phyloP scores from a whole-genome alignment of 352 stramenopile species.

The Globisporangium camurandrum region DNA sequence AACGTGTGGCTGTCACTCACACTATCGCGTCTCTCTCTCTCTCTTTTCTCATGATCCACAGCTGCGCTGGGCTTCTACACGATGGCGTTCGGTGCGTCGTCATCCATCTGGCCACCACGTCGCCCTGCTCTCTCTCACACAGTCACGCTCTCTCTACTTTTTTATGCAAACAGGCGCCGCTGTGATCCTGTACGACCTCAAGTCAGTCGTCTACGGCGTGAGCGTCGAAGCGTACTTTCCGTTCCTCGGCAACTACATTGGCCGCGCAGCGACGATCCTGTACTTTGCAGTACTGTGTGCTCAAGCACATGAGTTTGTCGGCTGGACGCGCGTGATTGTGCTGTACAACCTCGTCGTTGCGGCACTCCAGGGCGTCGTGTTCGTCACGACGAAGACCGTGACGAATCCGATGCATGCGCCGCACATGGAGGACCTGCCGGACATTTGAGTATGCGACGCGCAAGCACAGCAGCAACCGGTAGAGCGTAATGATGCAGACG shows the following conservation, averaged over 20 bases:
- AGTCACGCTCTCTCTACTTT: not conserved
- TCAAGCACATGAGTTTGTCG: slow-evolving; percentile 56
- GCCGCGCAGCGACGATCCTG: slow-evolving; percentile 66
- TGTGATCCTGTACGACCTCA: slow-evolving; percentile 81
- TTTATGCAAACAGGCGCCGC: slow-evolving; percentile 27
- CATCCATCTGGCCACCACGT: not conserved
- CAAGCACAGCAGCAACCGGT: not conserved
- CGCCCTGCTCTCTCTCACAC: not conserved
- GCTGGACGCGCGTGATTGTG: slow-evolving; percentile 68
- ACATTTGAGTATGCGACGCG: slow-evolving; percentile 22
- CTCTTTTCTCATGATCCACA: slow-evolving; percentile 14
- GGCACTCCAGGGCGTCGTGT: slow-evolving; percentile 70
- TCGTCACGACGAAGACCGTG: slow-evolving; percentile 78
- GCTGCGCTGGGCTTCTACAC: slow-evolving; percentile 74
- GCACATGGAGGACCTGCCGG: slow-evolving; percentile 62
- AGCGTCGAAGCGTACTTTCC: slow-evolving; percentile 80
- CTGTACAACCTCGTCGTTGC: slow-evolving; percentile 74
- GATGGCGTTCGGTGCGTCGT: slow-evolving; percentile 70
- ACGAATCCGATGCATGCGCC: slow-evolving; percentile 32
- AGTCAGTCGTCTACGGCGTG: slow-evolving; percentile 75
- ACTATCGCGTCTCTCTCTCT: slow-evolving; percentile 8
- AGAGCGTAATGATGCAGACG: not conserved
- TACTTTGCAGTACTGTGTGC: slow-evolving; percentile 75
- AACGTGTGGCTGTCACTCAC: slow-evolving; percentile 1
- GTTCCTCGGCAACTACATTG: slow-evolving; percentile 85